Evolutionary conservation across 345 rosid species (phyloP).

Genomic region (Barbarea vulgaris): DNA sequence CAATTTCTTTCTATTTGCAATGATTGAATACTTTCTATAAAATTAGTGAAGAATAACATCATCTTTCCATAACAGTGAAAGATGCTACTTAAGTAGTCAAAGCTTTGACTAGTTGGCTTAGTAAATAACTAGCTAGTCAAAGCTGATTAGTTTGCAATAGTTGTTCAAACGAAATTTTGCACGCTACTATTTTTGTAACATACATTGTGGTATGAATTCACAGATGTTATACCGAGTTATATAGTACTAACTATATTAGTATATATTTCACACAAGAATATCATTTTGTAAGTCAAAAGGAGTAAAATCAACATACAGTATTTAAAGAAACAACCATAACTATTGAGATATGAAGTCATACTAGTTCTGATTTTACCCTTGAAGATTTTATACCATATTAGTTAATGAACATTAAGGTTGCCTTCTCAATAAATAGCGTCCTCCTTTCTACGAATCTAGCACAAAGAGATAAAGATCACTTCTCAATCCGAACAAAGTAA

Average conservation of each 20-base stretch:
- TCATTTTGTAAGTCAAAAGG: background rate
- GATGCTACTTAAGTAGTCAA: background rate
- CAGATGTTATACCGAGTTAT: background rate
- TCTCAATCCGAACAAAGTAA: slow-evolving; percentile 12
- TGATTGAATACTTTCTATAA: background rate
- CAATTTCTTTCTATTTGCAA: slow-evolving; percentile 13
- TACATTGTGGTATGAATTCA: background rate
- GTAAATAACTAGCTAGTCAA: too few species aligned
- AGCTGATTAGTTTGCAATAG: background rate
- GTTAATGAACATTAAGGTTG: slow-evolving; percentile 4
- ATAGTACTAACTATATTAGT: background rate
- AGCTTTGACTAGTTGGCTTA: slow-evolving; percentile 26
- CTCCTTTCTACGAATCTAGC: slow-evolving; percentile 27
- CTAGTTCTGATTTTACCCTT: slow-evolving; percentile 6
- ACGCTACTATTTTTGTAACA: background rate
- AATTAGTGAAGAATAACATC: slow-evolving; percentile 32
- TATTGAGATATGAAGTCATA: slow-evolving; percentile 13
- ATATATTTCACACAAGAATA: slow-evolving; percentile 1
- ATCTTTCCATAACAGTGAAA: slow-evolving; percentile 25
- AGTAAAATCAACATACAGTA: slow-evolving; percentile 21
- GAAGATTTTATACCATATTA: slow-evolving; percentile 37
- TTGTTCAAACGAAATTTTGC: background rate
- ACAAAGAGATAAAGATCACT: slow-evolving; percentile 31
- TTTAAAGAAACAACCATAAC: slow-evolving; percentile 28
- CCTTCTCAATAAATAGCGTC: slow-evolving; percentile 30